These are phyloP conservation scores for Naganishia vishniacii DNA, from an alignment of 768 basidiomycete species.

Conservation along the genomic window DNA sequence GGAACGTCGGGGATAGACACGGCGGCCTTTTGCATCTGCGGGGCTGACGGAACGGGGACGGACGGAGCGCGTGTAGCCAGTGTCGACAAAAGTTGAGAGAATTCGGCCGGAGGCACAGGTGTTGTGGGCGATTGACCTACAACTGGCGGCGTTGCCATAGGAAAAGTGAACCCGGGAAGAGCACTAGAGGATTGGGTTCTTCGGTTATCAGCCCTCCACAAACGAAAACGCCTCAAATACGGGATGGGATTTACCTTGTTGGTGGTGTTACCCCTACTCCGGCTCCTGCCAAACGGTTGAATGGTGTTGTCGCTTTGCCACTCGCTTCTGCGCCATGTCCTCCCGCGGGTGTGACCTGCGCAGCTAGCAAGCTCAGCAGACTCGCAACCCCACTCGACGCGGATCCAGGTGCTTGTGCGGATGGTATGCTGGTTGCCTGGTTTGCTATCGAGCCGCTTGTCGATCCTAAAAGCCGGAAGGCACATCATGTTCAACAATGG, in stretches of 20 bases:
- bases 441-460: too few relatives aligned
- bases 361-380: constrained; percentile 13
- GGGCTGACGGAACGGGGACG: too few relatives aligned
- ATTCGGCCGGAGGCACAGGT: background rate
- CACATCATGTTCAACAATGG: too few relatives aligned
- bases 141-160: background rate
- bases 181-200: too few relatives aligned
- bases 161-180: background rate
- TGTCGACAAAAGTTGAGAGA: background rate
- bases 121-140: background rate
- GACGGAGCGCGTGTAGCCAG: background rate
- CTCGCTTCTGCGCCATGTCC: background rate
- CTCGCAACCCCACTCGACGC: background rate
- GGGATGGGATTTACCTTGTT: background rate
- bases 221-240: too few relatives aligned
- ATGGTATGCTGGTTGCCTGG: background rate
- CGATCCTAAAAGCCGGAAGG: too few relatives aligned
- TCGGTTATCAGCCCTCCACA: too few relatives aligned
- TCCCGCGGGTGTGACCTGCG: background rate
- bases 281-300: too few relatives aligned
- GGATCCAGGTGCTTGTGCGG: background rate
- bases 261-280: background rate
- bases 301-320: background rate
- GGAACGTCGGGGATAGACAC: background rate
- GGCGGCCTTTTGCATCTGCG: too few relatives aligned